phyloP scores from a whole-genome alignment of 2,329 filamentous ascomycete genomes.

The Paecilomyces formosus region DNA sequence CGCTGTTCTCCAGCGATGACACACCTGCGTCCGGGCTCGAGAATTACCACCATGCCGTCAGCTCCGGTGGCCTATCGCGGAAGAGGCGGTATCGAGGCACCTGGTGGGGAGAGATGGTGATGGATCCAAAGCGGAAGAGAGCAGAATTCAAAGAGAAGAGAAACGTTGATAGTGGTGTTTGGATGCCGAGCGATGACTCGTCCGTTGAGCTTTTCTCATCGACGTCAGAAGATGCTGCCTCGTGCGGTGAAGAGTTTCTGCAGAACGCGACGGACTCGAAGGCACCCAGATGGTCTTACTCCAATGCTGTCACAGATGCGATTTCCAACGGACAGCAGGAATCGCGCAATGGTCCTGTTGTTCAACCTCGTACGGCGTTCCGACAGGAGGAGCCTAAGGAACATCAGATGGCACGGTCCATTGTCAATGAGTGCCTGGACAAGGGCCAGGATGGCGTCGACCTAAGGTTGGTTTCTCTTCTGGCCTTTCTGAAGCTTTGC shows the following conservation, averaged over 20 bases:
- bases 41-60: conserved; percentile 28
- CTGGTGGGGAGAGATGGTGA: conserved; percentile 36
- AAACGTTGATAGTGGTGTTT: conserved; percentile 40
- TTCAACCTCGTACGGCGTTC: conserved; percentile 10
- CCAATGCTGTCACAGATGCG: neutral
- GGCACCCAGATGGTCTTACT: neutral
- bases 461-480: conserved; percentile 30
- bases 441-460: conserved; percentile 38
- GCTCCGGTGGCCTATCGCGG: conserved; percentile 12
- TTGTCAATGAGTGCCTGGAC: conserved; percentile 36
- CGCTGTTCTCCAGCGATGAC: conserved; percentile 42
- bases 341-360: conserved; percentile 2
- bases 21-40: conserved; percentile 38
- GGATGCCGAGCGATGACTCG: conserved; percentile 41
- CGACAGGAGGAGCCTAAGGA: conserved; percentile 24
- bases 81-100: conserved; percentile 39
- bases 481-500: neutral
- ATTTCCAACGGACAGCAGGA: neutral
- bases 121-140: conserved; percentile 30
- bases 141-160: conserved; percentile 37
- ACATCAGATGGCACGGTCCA: conserved; percentile 26
- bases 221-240: conserved; percentile 24
- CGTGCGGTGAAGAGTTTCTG: conserved; percentile 31
- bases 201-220: conserved; percentile 23
- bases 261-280: conserved; percentile 16